Base-by-base conservation (phyloP, 2,329 filamentous ascomycete genomes). In the Microascus cirrosus region DNA sequence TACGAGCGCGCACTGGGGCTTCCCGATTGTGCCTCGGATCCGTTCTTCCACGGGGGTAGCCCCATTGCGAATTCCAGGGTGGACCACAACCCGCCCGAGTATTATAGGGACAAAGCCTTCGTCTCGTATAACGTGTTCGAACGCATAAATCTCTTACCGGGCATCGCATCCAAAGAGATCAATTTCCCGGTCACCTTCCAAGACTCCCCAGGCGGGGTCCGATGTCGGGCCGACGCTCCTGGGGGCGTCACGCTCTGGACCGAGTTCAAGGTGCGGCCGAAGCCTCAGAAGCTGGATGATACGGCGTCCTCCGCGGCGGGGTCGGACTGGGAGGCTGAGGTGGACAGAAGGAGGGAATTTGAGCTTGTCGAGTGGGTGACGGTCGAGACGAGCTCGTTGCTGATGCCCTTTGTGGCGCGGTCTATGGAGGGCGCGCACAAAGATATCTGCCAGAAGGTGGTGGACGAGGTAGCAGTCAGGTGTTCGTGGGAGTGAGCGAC, bases 161-260 rank as follows among this genome's bases (percentile, higher is more conserved):
- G 74, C 53, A 61, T 75, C 25, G 67, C 66, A 3, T 67, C 63
- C 53, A 76, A 72, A 62, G 69, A 71, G 35, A 68, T 78, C 42
- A 62, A 62, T 56, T 72, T 77, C 59, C 71, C 71, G 4, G 73
- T 72, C 60, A 69, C 74, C 32, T 76, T 77, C 60, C 75, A 78
- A 63, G 68, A 65, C 60, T 69, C 73, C 35, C 66, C 67, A 24
- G 64, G 68, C 39, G 75, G 75, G 54, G 65, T 75, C 34, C 70
- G 75, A n/a, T 71, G 71, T 57, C 68, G 75, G 45, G 75, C 73
- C 54, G 67, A 73, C 48, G 74, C 75, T 4, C 67, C 70, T 2
- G 74, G 67, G 25, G 74, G 74, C 42, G 74, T 77, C 24, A 66
- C 68, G 18, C 70, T 78, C 56, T 71, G 75, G 67, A 72, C 64